Conservation (phyloP, 768 basidiomycete species). For the Hemileccinum impolitum region DNA sequence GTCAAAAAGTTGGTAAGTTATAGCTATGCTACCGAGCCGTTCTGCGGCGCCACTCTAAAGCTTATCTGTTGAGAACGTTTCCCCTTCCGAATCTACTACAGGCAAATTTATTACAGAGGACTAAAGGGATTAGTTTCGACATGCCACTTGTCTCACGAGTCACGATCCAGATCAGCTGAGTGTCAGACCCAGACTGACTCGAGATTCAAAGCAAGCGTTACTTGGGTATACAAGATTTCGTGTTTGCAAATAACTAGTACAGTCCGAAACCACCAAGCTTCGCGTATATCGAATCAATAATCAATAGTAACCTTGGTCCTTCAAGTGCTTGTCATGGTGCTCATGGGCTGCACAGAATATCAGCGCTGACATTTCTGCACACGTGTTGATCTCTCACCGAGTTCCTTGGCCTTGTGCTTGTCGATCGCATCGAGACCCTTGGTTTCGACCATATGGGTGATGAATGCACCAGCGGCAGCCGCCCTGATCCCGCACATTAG, state of each 20-base stretch:
- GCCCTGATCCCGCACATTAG: conserved; percentile 36
- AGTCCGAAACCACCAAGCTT: not conserved
- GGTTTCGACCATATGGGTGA: conserved; percentile 55
- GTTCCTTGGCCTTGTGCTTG: conserved; percentile 38
- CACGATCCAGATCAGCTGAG: too few species aligned
- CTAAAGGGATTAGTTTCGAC: too few species aligned
- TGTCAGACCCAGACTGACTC: too few species aligned
- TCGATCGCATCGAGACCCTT: conserved; percentile 54
- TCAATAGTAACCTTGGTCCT: not conserved
- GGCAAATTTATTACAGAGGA: too few species aligned
- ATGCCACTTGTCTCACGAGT: too few species aligned
- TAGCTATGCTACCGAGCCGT: too few species aligned
- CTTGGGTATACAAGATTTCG: conserved; percentile 8
- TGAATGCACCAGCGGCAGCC: conserved; percentile 50
- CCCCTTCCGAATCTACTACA: too few species aligned
- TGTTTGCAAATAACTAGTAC: not conserved
- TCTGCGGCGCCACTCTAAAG: too few species aligned
- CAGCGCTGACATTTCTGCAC: not conserved
- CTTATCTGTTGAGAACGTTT: too few species aligned
- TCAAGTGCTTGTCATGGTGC: not conserved
- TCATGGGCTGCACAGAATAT: conserved; percentile 10
- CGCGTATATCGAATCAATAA: not conserved
- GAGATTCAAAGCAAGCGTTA: too few species aligned
- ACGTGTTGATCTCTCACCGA: conserved; percentile 23
- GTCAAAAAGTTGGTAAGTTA: too few species aligned